Percentiles rank a stretch among this genome's conserved stretches.
phyloP scores from a whole-genome alignment of 2,329 filamentous ascomycete species.

The Beauveria pseudobassiana region DNA sequence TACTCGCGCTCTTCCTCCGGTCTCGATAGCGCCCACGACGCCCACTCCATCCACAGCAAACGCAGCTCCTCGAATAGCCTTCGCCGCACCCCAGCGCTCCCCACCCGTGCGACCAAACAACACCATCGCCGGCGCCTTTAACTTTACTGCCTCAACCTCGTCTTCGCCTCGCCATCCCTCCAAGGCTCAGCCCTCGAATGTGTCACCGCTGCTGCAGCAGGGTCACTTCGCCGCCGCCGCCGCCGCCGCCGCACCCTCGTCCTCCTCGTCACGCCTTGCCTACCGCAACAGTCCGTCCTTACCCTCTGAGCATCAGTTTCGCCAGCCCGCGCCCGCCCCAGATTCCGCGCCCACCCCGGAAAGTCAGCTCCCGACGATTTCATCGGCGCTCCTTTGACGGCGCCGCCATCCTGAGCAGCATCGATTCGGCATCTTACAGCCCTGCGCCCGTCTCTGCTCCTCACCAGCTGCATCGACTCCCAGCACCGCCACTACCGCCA shows the following conservation, averaged over 20 bases:
- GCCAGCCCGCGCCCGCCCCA: slow-evolving; percentile 14
- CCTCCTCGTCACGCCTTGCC: background rate
- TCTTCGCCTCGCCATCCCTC: slow-evolving; percentile 41
- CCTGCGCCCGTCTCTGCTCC: background rate
- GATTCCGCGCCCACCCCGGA: slow-evolving; percentile 16
- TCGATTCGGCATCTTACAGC: slow-evolving; percentile 41
- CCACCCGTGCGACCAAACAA: slow-evolving; percentile 41
- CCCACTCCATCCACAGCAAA: slow-evolving; percentile 52
- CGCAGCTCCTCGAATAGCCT: slow-evolving; percentile 53
- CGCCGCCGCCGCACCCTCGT: background rate
- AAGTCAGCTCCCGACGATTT: slow-evolving; percentile 46
- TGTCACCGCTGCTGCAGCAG: slow-evolving; percentile 38
- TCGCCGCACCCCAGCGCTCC: slow-evolving; percentile 53
- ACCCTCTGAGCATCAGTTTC: slow-evolving; percentile 21
- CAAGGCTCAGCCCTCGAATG: slow-evolving; percentile 33
- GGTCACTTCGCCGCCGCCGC: slow-evolving; percentile 36
- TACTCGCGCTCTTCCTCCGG: slow-evolving; percentile 40
- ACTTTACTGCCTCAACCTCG: slow-evolving; percentile 29
- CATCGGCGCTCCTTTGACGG: slow-evolving; percentile 58
- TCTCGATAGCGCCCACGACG: slow-evolving; percentile 46
- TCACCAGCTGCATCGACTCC: slow-evolving; percentile 22
- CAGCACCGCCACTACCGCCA: slow-evolving; percentile 17
- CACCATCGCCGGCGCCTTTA: slow-evolving; percentile 31
- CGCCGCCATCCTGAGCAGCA: slow-evolving; percentile 51
- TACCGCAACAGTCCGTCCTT: slow-evolving; percentile 13